Base-by-base conservation (phyloP, 192 early-diverging fungal species). In the Entomortierella chlamydospora region DNA sequence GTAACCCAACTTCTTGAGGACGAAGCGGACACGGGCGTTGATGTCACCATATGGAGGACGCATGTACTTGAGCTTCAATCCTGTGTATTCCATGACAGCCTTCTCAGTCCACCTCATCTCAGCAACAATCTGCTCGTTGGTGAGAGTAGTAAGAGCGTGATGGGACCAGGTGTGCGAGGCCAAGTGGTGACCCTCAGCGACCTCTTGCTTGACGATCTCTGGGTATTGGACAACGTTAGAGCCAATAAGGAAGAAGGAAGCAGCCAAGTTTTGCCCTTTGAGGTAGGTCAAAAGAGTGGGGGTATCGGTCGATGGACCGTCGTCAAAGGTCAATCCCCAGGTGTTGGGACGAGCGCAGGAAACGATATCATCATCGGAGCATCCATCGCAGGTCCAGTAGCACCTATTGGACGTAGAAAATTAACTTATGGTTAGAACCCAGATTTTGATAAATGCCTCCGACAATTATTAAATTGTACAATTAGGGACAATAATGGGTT, bases 101-200 rank as follows among this genome's bases (percentile, higher is more conserved):
- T 72, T 73, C 25, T 83, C 66, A 54, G 85, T 83, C 60, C 84
- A 86, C 57, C 86, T 81, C 49, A 90, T 81, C 82, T 91, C 88
- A 54, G 85, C 85, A 57, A 88, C 80, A 39, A 91, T 70, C 33
- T 82, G 50, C 50, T 74, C 81, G 33, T 82, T 82, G 57, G 81
- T 53, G 42, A 82, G 34, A 11, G 71, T 82, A 3, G 70, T 82
- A 29, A 82, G 57, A 9, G 69, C 66, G 18, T 71, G 63, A 61
- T 90, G 89, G 30, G 87, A 85, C 89, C 89, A 90, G 41, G 90
- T 91, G 69, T 91, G 90, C 13, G 82, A 81, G 57, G 83, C 86
- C 72, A 91, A 63, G 57, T 91, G 88, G 60, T 91, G 90, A n/a
- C 90, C 90, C 49, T 84, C 87, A 33, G 76, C 81, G 15, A 85